Evolutionary conservation across 352 stramenopile species (phyloP).

Genomic region (Phytopythium boreale): DNA sequence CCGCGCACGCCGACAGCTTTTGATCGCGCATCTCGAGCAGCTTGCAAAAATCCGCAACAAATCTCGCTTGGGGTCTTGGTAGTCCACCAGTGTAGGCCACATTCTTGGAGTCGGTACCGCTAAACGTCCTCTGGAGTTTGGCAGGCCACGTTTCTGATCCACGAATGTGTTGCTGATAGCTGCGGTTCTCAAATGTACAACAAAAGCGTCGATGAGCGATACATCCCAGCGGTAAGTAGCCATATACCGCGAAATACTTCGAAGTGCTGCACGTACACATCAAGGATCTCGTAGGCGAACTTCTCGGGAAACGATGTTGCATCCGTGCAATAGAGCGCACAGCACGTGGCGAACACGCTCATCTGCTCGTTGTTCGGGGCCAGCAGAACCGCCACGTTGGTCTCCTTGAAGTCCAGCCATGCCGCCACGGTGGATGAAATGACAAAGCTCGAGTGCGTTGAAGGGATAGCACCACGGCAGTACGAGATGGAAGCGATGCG

Average conservation of each 20-base stretch:
- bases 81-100: slow-evolving; percentile 58
- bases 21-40: slow-evolving; percentile 73
- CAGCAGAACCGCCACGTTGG: slow-evolving; percentile 76
- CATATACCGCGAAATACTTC: background rate
- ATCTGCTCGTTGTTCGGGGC: slow-evolving; percentile 86
- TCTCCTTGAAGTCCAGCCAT: slow-evolving; percentile 76
- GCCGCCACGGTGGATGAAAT: slow-evolving; percentile 77
- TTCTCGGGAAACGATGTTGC: slow-evolving; percentile 61
- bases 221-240: background rate
- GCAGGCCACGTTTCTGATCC: slow-evolving; percentile 67
- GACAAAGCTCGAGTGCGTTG: slow-evolving; percentile 85
- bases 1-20: slow-evolving; percentile 44
- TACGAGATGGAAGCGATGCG: slow-evolving; percentile 80
- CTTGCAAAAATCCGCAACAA: slow-evolving; percentile 75
- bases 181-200: slow-evolving; percentile 1
- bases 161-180: slow-evolving; percentile 68
- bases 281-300: slow-evolving; percentile 67
- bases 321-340: slow-evolving; percentile 75
- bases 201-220: background rate
- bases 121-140: slow-evolving; percentile 79
- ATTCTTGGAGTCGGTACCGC: slow-evolving; percentile 66
- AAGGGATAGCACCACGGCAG: slow-evolving; percentile 63
- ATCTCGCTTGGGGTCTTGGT: slow-evolving; percentile 71
- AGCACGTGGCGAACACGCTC: slow-evolving; percentile 87
- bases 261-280: slow-evolving; percentile 70